Conservation (phyloP, 2,329 filamentous ascomycete species). For the Fusarium coffeatum region DNA sequence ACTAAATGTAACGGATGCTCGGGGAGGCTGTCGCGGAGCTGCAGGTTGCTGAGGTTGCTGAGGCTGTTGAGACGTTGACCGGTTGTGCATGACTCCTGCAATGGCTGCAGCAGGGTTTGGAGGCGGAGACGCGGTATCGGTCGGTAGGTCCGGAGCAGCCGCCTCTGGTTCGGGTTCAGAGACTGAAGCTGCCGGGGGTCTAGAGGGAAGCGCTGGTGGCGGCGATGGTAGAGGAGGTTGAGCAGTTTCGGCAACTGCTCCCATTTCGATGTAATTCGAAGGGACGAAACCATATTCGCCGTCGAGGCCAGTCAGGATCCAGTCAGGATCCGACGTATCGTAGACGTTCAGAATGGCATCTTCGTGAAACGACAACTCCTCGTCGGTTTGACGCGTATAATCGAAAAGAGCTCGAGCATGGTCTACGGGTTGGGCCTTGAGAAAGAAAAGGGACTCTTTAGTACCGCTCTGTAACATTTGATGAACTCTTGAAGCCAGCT, state of each 20-base stretch:
- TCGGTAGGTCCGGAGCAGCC: constrained; percentile 49
- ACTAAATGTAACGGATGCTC: constrained; percentile 42
- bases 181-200: constrained; percentile 52
- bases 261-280: constrained; percentile 91
- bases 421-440: constrained; percentile 69
- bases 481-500: constrained; percentile 8
- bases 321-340: constrained; percentile 92
- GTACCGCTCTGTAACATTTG: not conserved
- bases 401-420: constrained; percentile 96
- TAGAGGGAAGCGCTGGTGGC: constrained; percentile 59
- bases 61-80: constrained; percentile 51
- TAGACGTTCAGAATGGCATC: constrained; percentile 86
- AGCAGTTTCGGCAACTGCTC: constrained; percentile 59
- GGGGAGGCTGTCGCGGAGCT: constrained; percentile 45
- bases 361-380: constrained; percentile 95
- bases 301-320: constrained; percentile 89
- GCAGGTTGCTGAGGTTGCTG: constrained; percentile 44
- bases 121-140: constrained; percentile 40
- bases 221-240: constrained; percentile 51
- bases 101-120: constrained; percentile 65
- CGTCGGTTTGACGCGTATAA: constrained; percentile 95
- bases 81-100: constrained; percentile 66
- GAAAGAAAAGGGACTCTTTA: constrained; percentile 1
- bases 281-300: constrained; percentile 94
- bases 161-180: constrained; percentile 37